These are phyloP conservation scores for Panicum miliaceum DNA, from an alignment of 176 grass and related monocot species.

Conservation along the genomic window DNA sequence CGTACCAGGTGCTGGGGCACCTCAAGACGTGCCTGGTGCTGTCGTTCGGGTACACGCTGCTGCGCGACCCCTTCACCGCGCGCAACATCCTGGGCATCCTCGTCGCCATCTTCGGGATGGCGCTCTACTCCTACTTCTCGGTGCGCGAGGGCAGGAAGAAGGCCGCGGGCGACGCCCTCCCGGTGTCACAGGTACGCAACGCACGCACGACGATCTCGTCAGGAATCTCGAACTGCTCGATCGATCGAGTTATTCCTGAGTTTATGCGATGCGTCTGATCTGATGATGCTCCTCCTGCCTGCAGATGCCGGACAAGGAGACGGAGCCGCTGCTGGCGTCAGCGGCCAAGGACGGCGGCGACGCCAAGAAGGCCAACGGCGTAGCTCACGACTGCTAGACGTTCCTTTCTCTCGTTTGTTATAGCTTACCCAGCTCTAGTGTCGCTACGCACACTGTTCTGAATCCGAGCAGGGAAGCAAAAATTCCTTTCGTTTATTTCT, in stretches of 20 bases:
- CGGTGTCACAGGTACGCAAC: constrained; percentile 64
- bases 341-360: constrained; percentile 61
- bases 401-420: not conserved
- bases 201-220: not conserved
- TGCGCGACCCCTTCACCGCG: constrained; percentile 79
- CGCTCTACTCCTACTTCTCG: constrained; percentile 81
- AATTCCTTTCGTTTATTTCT: not conserved
- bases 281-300: not conserved
- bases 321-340: constrained; percentile 61
- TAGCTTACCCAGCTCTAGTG: constrained; percentile 28
- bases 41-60: constrained; percentile 84
- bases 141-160: constrained; percentile 85
- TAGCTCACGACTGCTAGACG: constrained; percentile 37
- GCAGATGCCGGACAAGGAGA: constrained; percentile 76
- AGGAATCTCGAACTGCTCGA: not conserved
- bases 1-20: constrained; percentile 93
- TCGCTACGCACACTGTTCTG: not conserved
- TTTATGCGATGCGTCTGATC: not conserved
- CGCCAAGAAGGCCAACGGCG: constrained; percentile 66
- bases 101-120: constrained; percentile 89
- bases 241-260: no score
- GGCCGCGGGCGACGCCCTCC: constrained; percentile 55
- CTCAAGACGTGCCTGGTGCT: constrained; percentile 94
- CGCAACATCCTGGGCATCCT: constrained; percentile 87
- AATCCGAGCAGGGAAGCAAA: not conserved